phyloP scores from a whole-genome alignment of 2,329 filamentous ascomycete species.

The Diaporthe aspalathi region DNA sequence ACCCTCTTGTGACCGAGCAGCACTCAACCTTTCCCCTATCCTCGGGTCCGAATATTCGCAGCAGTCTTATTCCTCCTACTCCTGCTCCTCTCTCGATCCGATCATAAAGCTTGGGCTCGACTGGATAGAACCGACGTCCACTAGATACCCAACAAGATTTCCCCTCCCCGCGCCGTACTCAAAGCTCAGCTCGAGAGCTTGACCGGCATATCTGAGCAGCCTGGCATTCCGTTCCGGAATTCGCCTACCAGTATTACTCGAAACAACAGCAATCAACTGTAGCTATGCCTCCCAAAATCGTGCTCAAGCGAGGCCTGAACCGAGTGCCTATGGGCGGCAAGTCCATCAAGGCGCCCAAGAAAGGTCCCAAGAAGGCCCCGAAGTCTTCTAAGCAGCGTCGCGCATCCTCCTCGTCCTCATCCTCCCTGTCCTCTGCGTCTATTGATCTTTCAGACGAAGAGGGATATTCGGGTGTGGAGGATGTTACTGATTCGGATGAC shows the following conservation, averaged over 20 bases:
- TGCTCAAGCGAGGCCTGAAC: conserved; percentile 32
- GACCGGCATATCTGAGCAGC: neutral
- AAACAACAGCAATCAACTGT: neutral
- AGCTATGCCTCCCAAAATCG: conserved; percentile 36
- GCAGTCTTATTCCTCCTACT: neutral
- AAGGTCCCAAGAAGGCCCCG: conserved; percentile 34
- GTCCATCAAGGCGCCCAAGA: conserved; percentile 38
- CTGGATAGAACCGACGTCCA: neutral
- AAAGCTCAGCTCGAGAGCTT: neutral
- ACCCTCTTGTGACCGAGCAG: conserved; percentile 19
- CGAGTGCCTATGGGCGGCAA: conserved; percentile 36
- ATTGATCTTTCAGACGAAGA: conserved; percentile 73
- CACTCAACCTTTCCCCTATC: conserved; percentile 1
- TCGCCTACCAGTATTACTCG: neutral
- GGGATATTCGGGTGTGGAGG: conserved; percentile 80
- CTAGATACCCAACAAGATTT: neutral
- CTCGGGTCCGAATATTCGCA: neutral
- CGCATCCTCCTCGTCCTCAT: conserved; percentile 62
- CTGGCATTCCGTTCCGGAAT: neutral
- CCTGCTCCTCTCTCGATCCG: neutral
- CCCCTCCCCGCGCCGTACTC: neutral
- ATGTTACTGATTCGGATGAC: conserved; percentile 81
- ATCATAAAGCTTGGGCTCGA: neutral
- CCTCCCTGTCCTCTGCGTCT: conserved; percentile 66
- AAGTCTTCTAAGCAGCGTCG: conserved; percentile 53